Evolutionary conservation across 208 protist genomes (phyloP).

Genomic region (Leishmania gerbilli): DNA sequence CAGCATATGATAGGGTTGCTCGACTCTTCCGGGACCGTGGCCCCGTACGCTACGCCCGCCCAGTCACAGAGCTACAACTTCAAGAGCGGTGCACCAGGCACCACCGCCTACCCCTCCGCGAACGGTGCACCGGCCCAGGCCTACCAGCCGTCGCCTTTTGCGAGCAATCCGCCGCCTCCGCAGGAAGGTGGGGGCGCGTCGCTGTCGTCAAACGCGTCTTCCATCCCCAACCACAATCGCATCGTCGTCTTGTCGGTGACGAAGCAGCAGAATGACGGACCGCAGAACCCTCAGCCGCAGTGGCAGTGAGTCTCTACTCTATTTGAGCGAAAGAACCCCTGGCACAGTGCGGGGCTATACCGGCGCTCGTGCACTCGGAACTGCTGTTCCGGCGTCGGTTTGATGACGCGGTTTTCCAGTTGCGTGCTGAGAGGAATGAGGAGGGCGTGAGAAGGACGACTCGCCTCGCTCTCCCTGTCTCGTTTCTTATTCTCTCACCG

Average conservation of each 20-base stretch:
- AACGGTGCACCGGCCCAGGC: not conserved
- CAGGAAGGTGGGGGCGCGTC: conserved; percentile 1
- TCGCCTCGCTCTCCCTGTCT: not conserved
- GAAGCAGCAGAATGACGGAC: not conserved
- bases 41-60: not conserved
- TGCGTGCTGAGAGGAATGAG: not conserved
- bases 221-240: conserved; percentile 11
- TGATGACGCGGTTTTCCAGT: not conserved
- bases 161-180: not conserved
- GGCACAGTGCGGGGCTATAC: not conserved
- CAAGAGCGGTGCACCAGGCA: not conserved
- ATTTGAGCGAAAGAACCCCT: too few species aligned
- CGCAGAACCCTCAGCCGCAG: not conserved
- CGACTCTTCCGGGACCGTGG: not conserved
- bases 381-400: not conserved
- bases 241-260: conserved; percentile 17
- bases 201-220: not conserved
- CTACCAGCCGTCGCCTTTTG: conserved; percentile 1
- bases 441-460: not conserved
- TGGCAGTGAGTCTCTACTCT: not conserved
- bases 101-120: not conserved
- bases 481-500: not conserved
- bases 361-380: not conserved
- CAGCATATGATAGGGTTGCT: not conserved
- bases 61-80: not conserved